Evolutionary conservation across 106 monocot species (phyloP), one percentile per base, ranked within the genome.

Genomic region (Vanilla planifolia): DNA sequence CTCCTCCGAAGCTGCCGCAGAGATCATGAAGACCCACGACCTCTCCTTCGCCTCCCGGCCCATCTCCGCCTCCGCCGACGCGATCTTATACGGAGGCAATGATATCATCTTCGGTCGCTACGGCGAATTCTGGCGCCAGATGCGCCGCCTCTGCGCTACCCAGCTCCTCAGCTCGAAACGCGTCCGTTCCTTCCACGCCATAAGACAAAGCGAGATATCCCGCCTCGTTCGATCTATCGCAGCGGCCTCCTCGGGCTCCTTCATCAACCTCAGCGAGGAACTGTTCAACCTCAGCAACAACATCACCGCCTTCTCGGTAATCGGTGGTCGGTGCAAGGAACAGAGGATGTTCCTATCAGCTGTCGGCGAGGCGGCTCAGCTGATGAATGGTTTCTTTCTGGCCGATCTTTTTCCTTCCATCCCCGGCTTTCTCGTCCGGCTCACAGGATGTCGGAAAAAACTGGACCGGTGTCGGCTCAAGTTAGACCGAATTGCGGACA

Each of bases 11-110:
- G n/a, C n/a, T n/a, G n/a, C n/a, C n/a, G n/a, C n/a, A n/a, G n/a
- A n/a, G n/a, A n/a, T n/a, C n/a, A n/a, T 67, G 17, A 68, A 68
- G 44, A 57, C 43, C 9, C 59, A 48, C 22, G 68, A 68, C 48
- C 16, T 46, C 23, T 40, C 15, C 47, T 60, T 68, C 30, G 33
- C 59, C 5, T 23, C 45, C 3, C 11, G 68, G 24, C 59, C 68
- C 17, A 16, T 22, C 1, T 4, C 15, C 35, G 1, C 24, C 46
- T 5, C 68, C 25, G 1, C 15, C 1, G 36, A 46, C 3, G 13
- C 48, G 21, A 30, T 57, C 3, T 23, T 7, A 5, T 67, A 67
- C 8, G 57, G 15, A 0, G 15, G 9, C 6, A 20, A 14, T 5
- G 33, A 29, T 11, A 32, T 67, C 8, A 1, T 4, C 20, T 45